These are phyloP conservation scores for Fonsecaea multimorphosa DNA, from an alignment of 2,329 filamentous ascomycete genomes.

Conservation along the genomic window DNA sequence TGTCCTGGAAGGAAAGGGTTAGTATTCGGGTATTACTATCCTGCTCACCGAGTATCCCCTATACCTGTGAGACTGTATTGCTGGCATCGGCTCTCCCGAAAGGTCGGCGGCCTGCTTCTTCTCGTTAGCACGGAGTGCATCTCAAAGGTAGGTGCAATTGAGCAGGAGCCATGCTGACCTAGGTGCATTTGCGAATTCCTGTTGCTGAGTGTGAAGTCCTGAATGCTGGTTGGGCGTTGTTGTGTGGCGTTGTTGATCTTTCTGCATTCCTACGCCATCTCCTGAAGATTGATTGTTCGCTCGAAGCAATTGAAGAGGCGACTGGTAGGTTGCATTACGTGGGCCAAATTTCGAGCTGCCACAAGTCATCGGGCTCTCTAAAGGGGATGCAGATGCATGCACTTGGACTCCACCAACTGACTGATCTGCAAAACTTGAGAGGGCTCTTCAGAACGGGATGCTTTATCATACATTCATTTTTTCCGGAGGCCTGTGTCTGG, in stretches of 20 bases:
- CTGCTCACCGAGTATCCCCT: not conserved
- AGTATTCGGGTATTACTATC: not conserved
- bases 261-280: not conserved
- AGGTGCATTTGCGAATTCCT: not conserved
- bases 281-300: not conserved
- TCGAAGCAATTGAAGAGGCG: not conserved
- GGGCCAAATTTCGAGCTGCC: not conserved
- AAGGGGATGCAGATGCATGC: not conserved
- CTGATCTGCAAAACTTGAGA: conserved; percentile 17
- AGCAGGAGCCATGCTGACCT: not conserved
- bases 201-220: not conserved
- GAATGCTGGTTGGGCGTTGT: not conserved
- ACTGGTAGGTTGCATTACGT: not conserved
- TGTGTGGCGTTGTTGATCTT: not conserved
- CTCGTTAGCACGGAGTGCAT: not conserved
- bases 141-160: not conserved
- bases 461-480: conserved; percentile 3
- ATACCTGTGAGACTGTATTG: conserved; percentile 25
- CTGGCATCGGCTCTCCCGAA: conserved; percentile 1
- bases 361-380: not conserved
- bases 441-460: not conserved
- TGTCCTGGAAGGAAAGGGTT: conserved; percentile 65
- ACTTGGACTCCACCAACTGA: not conserved
- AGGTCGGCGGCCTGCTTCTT: not conserved
- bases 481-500: not conserved